Percentiles rank a stretch among this genome's conserved stretches.
Conservation (phyloP, 495 filamentous ascomycete species). For the Aspergillus mulundensis region DNA sequence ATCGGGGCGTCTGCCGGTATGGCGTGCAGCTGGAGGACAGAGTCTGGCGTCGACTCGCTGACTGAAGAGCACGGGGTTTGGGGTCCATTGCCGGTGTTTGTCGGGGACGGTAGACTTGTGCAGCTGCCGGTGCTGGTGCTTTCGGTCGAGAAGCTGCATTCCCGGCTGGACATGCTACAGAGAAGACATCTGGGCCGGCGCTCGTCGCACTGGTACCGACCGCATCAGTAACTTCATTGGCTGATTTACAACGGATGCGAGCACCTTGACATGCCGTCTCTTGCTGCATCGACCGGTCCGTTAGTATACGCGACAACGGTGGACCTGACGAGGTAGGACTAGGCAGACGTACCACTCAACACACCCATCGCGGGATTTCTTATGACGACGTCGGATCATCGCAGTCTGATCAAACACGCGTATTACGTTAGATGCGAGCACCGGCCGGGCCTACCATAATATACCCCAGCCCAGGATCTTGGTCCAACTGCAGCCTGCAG, state of each 20-base stretch:
- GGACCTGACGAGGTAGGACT: not conserved
- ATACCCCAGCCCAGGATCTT: not conserved
- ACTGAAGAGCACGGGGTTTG: too few species aligned
- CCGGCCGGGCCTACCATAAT: not conserved
- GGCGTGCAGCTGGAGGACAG: too few species aligned
- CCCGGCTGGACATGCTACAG: conserved; percentile 19
- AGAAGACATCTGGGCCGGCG: conserved; percentile 20
- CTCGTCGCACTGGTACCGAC: conserved; percentile 23
- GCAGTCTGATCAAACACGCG: not conserved
- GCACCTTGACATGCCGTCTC: conserved; percentile 11
- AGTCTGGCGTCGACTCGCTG: too few species aligned
- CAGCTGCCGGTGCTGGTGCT: not conserved
- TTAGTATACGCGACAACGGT: not conserved
- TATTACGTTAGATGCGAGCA: conserved; percentile 2
- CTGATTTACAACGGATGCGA: not conserved
- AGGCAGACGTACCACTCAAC: conserved; percentile 29
- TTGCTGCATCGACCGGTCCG: conserved; percentile 1
- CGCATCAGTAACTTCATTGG: not conserved
- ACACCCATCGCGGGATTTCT: conserved; percentile 24
- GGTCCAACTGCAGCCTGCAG: not conserved
- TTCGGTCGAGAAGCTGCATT: conserved; percentile 22
- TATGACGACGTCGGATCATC: conserved; percentile 14
- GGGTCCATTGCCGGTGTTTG: too few species aligned
- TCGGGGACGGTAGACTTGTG: too few species aligned
- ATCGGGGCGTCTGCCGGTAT: conserved; percentile 8